phyloP scores from a whole-genome alignment of 139 green algal species.

The Spirogloea muscicola region DNA sequence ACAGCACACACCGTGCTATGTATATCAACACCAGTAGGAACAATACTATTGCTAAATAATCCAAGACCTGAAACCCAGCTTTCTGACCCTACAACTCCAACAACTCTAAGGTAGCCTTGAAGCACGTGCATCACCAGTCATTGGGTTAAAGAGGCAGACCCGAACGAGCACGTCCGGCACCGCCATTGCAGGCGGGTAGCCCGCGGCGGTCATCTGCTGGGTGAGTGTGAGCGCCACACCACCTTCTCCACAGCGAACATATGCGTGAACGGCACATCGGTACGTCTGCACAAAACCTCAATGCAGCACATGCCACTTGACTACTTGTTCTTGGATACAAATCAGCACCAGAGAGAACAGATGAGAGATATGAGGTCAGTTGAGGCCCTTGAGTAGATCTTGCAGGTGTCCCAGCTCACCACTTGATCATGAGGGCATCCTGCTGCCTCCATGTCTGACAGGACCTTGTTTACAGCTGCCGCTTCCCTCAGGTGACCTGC shows the following conservation, averaged over 20 bases:
- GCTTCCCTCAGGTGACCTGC: too few species aligned
- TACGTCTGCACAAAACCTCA: slow-evolving; percentile 38
- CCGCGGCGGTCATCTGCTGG: slow-evolving; percentile 35
- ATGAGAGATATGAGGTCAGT: too few species aligned
- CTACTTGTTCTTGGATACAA: too few species aligned
- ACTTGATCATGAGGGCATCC: too few species aligned
- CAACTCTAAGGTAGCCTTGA: background rate
- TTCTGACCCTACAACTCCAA: background rate
- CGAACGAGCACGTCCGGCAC: slow-evolving; percentile 31
- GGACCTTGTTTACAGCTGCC: too few species aligned
- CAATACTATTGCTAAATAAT: background rate
- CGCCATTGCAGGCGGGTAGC: slow-evolving; percentile 30
- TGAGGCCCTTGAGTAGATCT: too few species aligned
- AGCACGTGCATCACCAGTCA: background rate
- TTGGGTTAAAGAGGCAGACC: background rate
- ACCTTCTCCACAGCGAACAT: slow-evolving; percentile 37
- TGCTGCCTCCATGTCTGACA: too few species aligned
- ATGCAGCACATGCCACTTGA: too few species aligned
- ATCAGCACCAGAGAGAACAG: too few species aligned
- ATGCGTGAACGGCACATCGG: slow-evolving; percentile 29
- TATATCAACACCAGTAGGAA: background rate
- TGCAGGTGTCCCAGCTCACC: too few species aligned
- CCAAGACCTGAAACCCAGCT: background rate
- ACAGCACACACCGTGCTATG: background rate
- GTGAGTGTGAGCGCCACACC: slow-evolving; percentile 9